phyloP scores from a whole-genome alignment of 805 yeast species.

The Tetrapisispora arboricola region DNA sequence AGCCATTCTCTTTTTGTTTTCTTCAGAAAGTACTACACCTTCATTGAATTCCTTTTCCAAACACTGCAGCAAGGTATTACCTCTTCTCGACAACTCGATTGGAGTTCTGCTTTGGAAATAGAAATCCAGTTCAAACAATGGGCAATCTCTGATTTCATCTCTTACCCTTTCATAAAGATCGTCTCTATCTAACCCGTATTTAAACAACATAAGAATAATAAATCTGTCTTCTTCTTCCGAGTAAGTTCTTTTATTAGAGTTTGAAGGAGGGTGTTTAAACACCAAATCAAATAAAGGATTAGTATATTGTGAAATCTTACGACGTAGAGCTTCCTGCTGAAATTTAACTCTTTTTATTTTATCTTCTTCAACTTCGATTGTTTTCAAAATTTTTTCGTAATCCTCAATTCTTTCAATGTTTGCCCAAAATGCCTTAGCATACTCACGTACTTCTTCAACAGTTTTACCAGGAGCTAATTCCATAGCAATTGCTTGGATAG shows the following conservation, averaged over 20 bases:
- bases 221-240: slow-evolving; percentile 89
- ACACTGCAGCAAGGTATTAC: slow-evolving; percentile 65
- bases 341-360: slow-evolving; percentile 50
- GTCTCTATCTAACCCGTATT: slow-evolving; percentile 69
- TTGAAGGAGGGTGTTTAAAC: slow-evolving; percentile 62
- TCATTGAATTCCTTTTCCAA: slow-evolving; percentile 60
- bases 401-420: slow-evolving; percentile 76
- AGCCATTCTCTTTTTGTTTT: slow-evolving; percentile 17
- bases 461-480: slow-evolving; percentile 75
- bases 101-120: slow-evolving; percentile 73
- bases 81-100: slow-evolving; percentile 70
- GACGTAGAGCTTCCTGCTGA: slow-evolving; percentile 71
- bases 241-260: slow-evolving; percentile 43
- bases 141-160: slow-evolving; percentile 61
- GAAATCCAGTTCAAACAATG: slow-evolving; percentile 79
- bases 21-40: slow-evolving; percentile 19
- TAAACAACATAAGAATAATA: slow-evolving; percentile 65
- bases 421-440: slow-evolving; percentile 74
- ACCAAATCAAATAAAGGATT: slow-evolving; percentile 74
- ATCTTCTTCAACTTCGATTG: slow-evolving; percentile 86
- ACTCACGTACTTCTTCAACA: slow-evolving; percentile 65
- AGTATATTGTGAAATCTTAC: slow-evolving; percentile 58
- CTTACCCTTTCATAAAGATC: slow-evolving; percentile 72
- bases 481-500: slow-evolving; percentile 55
- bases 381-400: slow-evolving; percentile 68